Evolutionary conservation across 495 filamentous ascomycete species (phyloP).

Genomic region (Letharia lupina): DNA sequence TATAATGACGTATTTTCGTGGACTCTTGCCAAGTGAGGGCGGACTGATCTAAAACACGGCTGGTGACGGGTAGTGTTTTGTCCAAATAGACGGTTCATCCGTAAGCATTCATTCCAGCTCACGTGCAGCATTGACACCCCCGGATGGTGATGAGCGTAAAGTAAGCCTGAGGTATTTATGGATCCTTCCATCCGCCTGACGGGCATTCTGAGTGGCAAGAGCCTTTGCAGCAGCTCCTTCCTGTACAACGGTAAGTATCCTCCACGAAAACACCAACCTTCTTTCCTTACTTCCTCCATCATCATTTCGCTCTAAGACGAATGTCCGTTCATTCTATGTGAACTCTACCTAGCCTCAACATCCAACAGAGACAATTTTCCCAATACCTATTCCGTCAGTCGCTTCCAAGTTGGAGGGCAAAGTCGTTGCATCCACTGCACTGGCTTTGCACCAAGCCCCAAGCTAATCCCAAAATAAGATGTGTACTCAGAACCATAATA

Average conservation of each 20-base stretch:
- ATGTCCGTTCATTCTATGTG: not conserved
- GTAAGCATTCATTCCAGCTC: not conserved
- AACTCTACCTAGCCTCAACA: not conserved
- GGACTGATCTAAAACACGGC: not conserved
- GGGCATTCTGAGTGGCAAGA: not conserved
- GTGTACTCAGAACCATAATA: not conserved
- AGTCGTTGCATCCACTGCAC: not conserved
- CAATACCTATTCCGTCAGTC: not conserved
- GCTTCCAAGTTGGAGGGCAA: not conserved
- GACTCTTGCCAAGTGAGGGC: not conserved
- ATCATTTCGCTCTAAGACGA: not conserved
- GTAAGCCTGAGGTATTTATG: not conserved
- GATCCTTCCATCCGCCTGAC: not conserved
- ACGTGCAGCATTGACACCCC: not conserved
- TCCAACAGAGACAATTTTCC: not conserved
- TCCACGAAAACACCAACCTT: not conserved
- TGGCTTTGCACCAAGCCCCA: not conserved
- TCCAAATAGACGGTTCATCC: not conserved
- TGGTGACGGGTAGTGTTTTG: not conserved
- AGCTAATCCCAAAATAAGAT: not conserved
- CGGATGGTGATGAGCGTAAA: not conserved
- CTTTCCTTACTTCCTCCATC: not conserved
- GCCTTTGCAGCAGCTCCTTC: not conserved
- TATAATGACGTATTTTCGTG: not conserved
- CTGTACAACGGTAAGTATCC: not conserved